Evolutionary conservation across 2,329 filamentous ascomycete genomes (phyloP), one percentile per base, ranked within the genome.

Genomic region (Diaporthe sp.): DNA sequence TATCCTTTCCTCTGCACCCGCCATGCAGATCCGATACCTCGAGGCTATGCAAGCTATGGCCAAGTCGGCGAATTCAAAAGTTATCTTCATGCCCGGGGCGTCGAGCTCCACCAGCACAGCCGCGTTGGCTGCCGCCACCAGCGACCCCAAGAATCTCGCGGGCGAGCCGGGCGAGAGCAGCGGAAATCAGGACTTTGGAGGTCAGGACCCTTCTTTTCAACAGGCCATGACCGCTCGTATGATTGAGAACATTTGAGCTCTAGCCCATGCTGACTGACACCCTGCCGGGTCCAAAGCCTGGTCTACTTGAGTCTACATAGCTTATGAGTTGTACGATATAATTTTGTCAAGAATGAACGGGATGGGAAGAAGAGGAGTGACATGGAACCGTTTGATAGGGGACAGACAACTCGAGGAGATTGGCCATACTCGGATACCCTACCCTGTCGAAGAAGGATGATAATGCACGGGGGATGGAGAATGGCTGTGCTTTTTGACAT

Each of bases 41-140:
- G 97, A 99, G 86, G 96, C 97, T 5, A 98, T 98, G 96, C 97
- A 98, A 84, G 91, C 94, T 55, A 99, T 99, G 96, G 97, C 97
- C 79, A 98, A 98, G 90, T 91, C 91, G 0, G 94, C 95, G 63
- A 97, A 95, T 85, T 90, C 88, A 84, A 97, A 97, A 86, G 93
- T 97, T 80, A 96, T 96, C 79, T 96, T 97, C 88, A 82, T 97
- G 78, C 94, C 93, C 2, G 91, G 88, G 12, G 84, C 87, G 53
- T 90, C 89, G 83, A 90, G 94, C 84, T 91, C 89, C 22, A n/a
- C 53, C 75, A 81, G 78, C 73, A 77, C 79, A 13, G 53, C 80
- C 1, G 82, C 84, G 53, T 82, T 89, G 78, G 83, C 85, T 72
- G 84, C 85, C 30, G 81, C 85, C 55, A 73, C 88, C 25, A 85